These are phyloP conservation scores for Domatiomyces catenatus DNA, from an alignment of 2,329 filamentous ascomycete genomes.

Conservation along the genomic window DNA sequence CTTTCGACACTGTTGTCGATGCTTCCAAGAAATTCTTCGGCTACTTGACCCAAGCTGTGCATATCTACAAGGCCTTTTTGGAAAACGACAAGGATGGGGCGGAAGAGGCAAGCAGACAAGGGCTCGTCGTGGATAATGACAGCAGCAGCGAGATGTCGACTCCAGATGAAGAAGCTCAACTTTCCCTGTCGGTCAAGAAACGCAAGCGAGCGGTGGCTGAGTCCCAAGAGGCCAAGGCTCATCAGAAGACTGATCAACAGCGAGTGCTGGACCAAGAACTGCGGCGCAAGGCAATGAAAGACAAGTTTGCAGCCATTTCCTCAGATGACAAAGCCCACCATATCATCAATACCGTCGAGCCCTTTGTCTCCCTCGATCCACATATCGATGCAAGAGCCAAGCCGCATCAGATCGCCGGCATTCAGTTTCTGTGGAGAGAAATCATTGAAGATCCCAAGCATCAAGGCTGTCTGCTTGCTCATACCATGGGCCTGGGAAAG, in stretches of 20 bases:
- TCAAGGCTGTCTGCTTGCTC: slow-evolving; percentile 68
- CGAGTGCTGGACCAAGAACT: slow-evolving; percentile 40
- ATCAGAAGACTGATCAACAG: slow-evolving; percentile 41
- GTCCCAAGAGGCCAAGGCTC: slow-evolving; percentile 33
- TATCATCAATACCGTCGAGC: slow-evolving; percentile 29
- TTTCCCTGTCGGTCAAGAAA: neutral
- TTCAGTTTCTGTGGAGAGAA: slow-evolving; percentile 81
- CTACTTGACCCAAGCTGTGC: neutral
- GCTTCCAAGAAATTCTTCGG: neutral
- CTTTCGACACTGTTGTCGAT: neutral
- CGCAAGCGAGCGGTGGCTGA: slow-evolving; percentile 35
- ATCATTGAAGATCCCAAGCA: slow-evolving; percentile 47
- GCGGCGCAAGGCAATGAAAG: slow-evolving; percentile 28
- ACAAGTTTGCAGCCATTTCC: slow-evolving; percentile 22
- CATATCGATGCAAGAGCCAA: slow-evolving; percentile 54
- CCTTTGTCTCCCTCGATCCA: slow-evolving; percentile 40
- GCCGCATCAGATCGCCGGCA: slow-evolving; percentile 62
- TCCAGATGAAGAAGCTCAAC: neutral
- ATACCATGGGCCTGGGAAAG: slow-evolving; percentile 86
- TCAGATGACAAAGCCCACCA: slow-evolving; percentile 26
- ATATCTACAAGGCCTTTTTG: neutral
- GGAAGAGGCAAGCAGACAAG: slow-evolving; percentile 7
- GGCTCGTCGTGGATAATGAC: neutral
- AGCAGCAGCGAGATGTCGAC: neutral
- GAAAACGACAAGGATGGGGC: neutral